Conservation (phyloP, 2,329 filamentous ascomycete species). For the Claviceps arundinis region DNA sequence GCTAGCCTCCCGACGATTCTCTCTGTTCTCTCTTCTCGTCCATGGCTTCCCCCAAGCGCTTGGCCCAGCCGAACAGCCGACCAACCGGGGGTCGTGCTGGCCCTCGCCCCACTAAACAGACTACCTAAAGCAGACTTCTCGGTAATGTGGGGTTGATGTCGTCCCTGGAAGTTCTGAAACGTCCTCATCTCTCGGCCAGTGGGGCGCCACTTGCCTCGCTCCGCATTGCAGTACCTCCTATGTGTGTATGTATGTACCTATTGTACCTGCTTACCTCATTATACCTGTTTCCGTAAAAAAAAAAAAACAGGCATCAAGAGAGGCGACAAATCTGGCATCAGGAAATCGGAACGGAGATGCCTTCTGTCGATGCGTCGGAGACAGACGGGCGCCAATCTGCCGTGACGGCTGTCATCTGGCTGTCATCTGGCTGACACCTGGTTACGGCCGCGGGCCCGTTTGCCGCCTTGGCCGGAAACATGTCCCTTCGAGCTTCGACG, state of each 20-base stretch:
- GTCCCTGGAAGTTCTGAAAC: constrained; percentile 5
- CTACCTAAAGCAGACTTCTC: neutral
- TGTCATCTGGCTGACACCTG: neutral
- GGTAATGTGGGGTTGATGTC: constrained; percentile 1
- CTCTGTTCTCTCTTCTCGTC: neutral
- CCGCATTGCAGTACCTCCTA: neutral
- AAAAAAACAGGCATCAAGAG: neutral
- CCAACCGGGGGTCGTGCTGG: neutral
- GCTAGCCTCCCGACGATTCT: too few relatives aligned
- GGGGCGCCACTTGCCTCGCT: neutral
- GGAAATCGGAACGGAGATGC: neutral
- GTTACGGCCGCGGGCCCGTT: neutral
- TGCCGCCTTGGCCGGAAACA: neutral
- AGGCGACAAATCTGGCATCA: too few relatives aligned
- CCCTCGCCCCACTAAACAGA: constrained; percentile 1
- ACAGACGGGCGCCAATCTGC: neutral
- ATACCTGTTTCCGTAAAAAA: neutral
- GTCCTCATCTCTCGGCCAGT: constrained; percentile 5
- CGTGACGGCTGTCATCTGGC: neutral
- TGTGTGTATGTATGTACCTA: neutral
- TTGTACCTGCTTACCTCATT: neutral
- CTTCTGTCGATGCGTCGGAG: neutral
- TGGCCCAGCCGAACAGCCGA: neutral
- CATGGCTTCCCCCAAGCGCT: neutral
- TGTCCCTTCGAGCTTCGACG: neutral